Evolutionary conservation across 805 yeast genomes (phyloP), one percentile per base, ranked within the genome.

Genomic region (Myxozyma nipponensis): DNA sequence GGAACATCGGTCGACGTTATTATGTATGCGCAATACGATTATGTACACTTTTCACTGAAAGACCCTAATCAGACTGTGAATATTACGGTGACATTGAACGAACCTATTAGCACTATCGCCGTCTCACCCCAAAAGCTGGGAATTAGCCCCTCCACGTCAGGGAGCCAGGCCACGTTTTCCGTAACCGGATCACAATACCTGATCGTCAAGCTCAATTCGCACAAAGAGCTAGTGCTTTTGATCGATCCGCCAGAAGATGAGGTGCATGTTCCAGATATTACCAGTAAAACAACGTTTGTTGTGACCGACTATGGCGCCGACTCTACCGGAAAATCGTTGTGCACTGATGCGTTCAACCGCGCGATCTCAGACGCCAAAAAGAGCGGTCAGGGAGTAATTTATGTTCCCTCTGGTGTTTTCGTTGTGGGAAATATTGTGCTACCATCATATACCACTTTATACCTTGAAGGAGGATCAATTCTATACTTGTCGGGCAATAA

Each of bases 181-280:
- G 34, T 42, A 15, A 32, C 40, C 23, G 54, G 54, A 9, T 18
- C 48, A 5, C 21, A 34, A 28, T 50, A 50, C 45, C 30, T 50
- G 37, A 50, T 50, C 23, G 51, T 50, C 44, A 50, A 50, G 34
- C 46, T 50, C 41, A 42, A 46, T 28, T 47, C 28, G 30, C 44
- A 30, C 9, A 42, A 42, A 10, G 54, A 50, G 18, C 43, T 50
- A 36, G 54, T 50, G 15, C 22, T 50, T 25, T 25, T 50, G 32
- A 45, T 41, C 39, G 54, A 50, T 35, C 53, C 53, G n/a, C 28
- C 41, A 23, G 53, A 49, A 23, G 25, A 18, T 24, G 15, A 37
- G 34, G n/a, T 7, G 21, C 15, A 35, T n/a, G 38, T 35, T 7
- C 25, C 24, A 4, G 30, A 37, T 13, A 22, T 18, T 9, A 13